A percentile compares a stretch with the other conserved stretches of the same genome.
These are phyloP conservation scores for Elsinoe batatas DNA, from an alignment of 2,329 filamentous ascomycete species.

Conservation along the genomic window DNA sequence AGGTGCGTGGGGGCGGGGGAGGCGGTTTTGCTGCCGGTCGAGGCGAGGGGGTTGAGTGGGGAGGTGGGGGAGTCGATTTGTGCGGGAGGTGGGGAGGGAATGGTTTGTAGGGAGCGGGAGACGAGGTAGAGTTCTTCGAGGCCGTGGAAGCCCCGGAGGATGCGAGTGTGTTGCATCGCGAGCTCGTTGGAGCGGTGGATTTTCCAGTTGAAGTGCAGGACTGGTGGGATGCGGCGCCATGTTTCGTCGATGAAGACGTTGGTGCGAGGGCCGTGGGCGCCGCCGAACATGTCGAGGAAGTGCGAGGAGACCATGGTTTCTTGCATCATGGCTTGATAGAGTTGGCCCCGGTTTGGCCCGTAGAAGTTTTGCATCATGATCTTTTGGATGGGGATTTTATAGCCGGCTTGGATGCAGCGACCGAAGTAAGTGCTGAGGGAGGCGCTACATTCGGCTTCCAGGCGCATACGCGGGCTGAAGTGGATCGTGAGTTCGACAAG, in stretches of 20 bases:
- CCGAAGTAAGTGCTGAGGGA: conserved; percentile 47
- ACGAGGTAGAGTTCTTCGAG: conserved; percentile 46
- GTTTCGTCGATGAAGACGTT: conserved; percentile 47
- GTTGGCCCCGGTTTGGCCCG: conserved; percentile 40
- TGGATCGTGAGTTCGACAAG: conserved; percentile 48
- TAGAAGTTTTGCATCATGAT: conserved; percentile 50
- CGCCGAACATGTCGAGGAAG: conserved; percentile 44
- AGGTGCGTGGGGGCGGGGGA: not conserved
- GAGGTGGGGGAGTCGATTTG: not conserved
- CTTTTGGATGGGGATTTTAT: conserved; percentile 39
- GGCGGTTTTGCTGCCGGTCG: not conserved
- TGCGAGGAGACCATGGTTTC: conserved; percentile 39
- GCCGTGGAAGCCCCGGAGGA: conserved; percentile 34
- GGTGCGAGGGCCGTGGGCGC: conserved; percentile 30
- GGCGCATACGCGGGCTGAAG: conserved; percentile 53
- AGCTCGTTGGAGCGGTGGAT: conserved; percentile 17
- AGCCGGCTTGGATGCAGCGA: conserved; percentile 40
- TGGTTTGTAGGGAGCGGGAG: conserved; percentile 22
- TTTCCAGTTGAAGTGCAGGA: conserved; percentile 36
- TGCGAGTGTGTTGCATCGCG: conserved; percentile 32
- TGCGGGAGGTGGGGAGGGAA: conserved; percentile 22
- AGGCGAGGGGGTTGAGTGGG: not conserved
- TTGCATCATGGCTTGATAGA: conserved; percentile 36
- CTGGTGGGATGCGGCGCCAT: conserved; percentile 35
- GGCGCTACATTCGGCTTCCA: conserved; percentile 47